Evolutionary conservation across 2,329 filamentous ascomycete species (phyloP), one percentile per base, ranked within the genome.

Genomic region (Stylonectria norvegica): DNA sequence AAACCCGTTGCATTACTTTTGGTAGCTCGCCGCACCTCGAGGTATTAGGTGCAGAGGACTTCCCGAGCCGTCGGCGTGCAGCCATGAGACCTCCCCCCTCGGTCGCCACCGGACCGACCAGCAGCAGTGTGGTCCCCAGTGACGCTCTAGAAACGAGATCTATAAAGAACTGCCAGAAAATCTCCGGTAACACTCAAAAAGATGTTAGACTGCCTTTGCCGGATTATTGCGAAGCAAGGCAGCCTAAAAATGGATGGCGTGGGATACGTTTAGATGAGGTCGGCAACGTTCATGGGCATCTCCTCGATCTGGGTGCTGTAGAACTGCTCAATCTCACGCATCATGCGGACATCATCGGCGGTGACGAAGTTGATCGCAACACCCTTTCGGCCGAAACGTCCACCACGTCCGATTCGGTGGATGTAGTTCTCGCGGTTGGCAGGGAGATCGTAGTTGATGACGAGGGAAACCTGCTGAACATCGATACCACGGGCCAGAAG

Each of bases 281-380:
- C 82, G 58, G 82, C 82, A 60, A 86, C 82, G 71, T 86, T 86
- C 93, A 98, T 97, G 65, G 93, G 93, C 93, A 98, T 98, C 82
- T 98, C 93, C 76, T 98, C 93, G 59, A 98, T 97, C 78, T 98
- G 93, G 70, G 93, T 98, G 82, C 89, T 95, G 85, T 98, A 98
- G 82, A 97, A 98, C 77, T 96, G 89, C 73, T 98, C 93, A 61
- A 98, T 98, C 74, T 98, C 93, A 70, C 93, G 84, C 88, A 98
- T 94, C 88, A 98, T 97, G 71, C 91, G 89, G 64, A 98, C 93
- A 73, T 98, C 93, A 57, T 98, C 93, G 62, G 89, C 89, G 49
- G 91, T 97, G 69, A 98, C 93, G 70, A 98, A 98, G 88, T 98
- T 98, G 82, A 98, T 98, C 64, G 93, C 93, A 70, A 98, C 93